Base-by-base conservation (phyloP, 2,329 filamentous ascomycete genomes). In the Ophiocordyceps unilateralis region DNA sequence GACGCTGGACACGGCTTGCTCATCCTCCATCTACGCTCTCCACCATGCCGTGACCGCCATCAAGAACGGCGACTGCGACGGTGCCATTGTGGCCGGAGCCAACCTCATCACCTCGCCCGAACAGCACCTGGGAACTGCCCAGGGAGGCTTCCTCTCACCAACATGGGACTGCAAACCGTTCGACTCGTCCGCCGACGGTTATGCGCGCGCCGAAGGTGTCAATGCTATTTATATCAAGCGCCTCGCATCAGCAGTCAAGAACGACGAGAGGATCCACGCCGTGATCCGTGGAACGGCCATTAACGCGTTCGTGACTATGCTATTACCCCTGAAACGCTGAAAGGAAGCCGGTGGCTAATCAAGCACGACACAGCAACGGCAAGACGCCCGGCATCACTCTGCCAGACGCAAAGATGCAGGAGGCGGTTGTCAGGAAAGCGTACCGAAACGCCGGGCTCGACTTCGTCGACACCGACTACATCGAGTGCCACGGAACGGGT, bases 401-500 rank as follows among this genome's bases (percentile, higher is more conserved):
- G 3, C 54, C 54, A 11, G 50, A 44, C 39, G 19, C 34, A 19
- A 45, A 50, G n/a, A 47, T 45, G 12, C 52, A 56, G 43, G 49
- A 58, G 0, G 53, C 51, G 9, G 63, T 68, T 41, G 71, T 71
- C 40, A 49, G 51, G 32, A 47, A 50, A 0, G 55, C 61, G 0
- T 72, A 72, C 48, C 34, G 45, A 3, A 54, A 53, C 12, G 58
- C 62, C 1, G 63, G 55, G 1, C 52, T 66, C 14, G 19, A 21
- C 14, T 42, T 28, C 19, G 30, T 40, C 1, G 28, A 45, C 22
- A 54, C 52, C 1, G 49, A 40, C 22, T 52, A 51, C 36, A 45
- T 58, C 11, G 69, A 75, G 49, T 64, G 63, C 8, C 71, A 75
- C 50, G 70, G 69, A 14, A 73, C 70, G 0, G 70, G 69, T 8